Percentiles rank a stretch among this genome's conserved stretches.
phyloP scores from a whole-genome alignment of 202 grass and related monocot species.

The Schoenoplectus triqueter region DNA sequence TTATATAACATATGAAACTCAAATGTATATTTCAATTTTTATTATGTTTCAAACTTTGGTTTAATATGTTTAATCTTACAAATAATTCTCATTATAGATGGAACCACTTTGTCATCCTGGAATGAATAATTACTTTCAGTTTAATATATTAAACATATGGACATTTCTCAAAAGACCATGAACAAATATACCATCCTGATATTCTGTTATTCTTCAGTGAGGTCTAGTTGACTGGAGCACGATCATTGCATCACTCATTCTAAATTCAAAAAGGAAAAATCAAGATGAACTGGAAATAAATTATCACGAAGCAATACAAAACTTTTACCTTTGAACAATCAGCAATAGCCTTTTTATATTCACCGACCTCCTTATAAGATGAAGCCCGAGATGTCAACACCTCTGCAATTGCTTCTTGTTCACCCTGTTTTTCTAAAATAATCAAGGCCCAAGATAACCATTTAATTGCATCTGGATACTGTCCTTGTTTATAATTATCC shows the following conservation, averaged over 20 bases:
- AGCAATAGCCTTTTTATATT: constrained; percentile 99
- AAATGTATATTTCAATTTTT: not conserved
- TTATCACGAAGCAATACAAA: constrained; percentile 5
- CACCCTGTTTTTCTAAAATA: constrained; percentile 78
- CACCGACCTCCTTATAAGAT: constrained; percentile 97
- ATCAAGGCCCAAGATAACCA: constrained; percentile 91
- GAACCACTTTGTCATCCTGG: not conserved
- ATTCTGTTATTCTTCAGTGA: not conserved
- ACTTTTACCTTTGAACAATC: constrained; percentile 86
- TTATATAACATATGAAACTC: not conserved
- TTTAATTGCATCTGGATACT: constrained; percentile 97
- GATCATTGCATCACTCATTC: not conserved
- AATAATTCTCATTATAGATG: not conserved
- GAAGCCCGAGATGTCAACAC: constrained; percentile 93
- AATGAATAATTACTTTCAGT: not conserved
- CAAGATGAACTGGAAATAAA: not conserved
- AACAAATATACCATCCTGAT: constrained; percentile 26
- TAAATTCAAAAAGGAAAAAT: not conserved
- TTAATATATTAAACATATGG: not conserved
- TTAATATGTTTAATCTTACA: not conserved
- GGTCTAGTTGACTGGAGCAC: not conserved
- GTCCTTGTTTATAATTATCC: constrained; percentile 97
- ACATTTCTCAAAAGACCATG: not conserved
- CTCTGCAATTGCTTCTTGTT: constrained; percentile 61
- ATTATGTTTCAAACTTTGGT: not conserved